phyloP scores from a whole-genome alignment of 192 early-diverging fungal genomes.

The Entomortierella chlamydospora region DNA sequence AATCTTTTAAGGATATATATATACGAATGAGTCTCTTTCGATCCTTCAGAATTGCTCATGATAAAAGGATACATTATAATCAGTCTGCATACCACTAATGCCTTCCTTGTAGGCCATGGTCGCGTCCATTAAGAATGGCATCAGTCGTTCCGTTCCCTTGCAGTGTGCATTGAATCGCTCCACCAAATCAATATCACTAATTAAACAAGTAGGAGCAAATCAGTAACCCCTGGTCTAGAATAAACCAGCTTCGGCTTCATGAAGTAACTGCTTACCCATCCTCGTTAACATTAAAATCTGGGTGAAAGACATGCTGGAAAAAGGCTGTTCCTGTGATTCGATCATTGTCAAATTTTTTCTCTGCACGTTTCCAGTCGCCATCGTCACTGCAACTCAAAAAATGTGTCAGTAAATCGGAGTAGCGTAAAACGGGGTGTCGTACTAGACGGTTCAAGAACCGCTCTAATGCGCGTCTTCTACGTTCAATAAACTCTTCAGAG shows the following conservation, averaged over 20 bases:
- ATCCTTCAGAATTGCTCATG: no score
- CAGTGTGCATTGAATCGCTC: constrained; percentile 54
- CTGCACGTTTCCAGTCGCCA: constrained; percentile 54
- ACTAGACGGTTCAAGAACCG: constrained; percentile 55
- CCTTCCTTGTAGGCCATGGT: constrained; percentile 51
- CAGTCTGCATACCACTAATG: constrained; percentile 22
- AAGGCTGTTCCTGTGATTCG: constrained; percentile 53
- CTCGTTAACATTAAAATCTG: constrained; percentile 58
- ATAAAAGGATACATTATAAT: neutral
- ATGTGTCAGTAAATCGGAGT: constrained; percentile 57
- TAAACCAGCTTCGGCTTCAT: neutral
- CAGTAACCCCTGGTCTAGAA: neutral
- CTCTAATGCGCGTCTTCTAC: constrained; percentile 53
- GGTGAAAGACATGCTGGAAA: constrained; percentile 60
- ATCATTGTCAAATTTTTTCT: constrained; percentile 55
- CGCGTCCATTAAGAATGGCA: constrained; percentile 56
- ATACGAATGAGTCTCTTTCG: neutral
- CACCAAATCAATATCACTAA: constrained; percentile 51
- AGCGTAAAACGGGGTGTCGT: constrained; percentile 58
- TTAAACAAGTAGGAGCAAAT: neutral
- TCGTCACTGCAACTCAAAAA: constrained; percentile 59
- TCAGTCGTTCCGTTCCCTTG: constrained; percentile 48
- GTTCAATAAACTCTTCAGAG: constrained; percentile 57
- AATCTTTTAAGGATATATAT: constrained; percentile 18
- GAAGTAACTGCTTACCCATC: constrained; percentile 45